These are phyloP conservation scores for Rhododendron vialii DNA, from an alignment of 148 eudicot genomes.

Conservation along the genomic window DNA sequence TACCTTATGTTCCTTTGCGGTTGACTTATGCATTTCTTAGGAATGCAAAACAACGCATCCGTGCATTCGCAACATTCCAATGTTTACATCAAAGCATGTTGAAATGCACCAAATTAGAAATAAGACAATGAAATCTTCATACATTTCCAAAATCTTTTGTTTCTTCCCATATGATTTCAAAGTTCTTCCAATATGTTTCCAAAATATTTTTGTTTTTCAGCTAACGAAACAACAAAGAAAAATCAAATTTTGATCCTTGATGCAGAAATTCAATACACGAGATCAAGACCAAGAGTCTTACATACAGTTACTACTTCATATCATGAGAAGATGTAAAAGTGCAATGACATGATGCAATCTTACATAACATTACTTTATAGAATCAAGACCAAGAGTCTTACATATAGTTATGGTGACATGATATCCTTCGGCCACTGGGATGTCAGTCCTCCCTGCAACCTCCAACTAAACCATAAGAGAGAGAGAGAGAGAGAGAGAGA, in stretches of 20 bases:
- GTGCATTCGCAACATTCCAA: neutral
- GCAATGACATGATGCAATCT: neutral
- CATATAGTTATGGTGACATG: constrained; percentile 75
- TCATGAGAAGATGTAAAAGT: neutral
- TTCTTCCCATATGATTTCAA: neutral
- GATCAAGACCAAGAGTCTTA: neutral
- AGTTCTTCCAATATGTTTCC: neutral
- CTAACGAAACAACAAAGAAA: neutral
- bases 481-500: neutral
- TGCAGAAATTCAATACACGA: neutral
- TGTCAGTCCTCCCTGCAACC: constrained; percentile 81
- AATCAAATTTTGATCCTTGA: neutral
- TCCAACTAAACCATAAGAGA: constrained; percentile 56
- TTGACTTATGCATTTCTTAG: neutral
- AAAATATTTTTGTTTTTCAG: neutral
- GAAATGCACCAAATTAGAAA: neutral
- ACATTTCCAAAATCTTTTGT: neutral
- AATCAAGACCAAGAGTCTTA: neutral
- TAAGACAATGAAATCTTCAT: neutral
- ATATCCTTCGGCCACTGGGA: constrained; percentile 96
- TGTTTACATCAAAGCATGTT: neutral
- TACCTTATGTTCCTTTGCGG: neutral
- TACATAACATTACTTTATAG: neutral
- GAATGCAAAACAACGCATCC: neutral
- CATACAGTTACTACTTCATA: constrained; percentile 43